A percentile compares a stretch with the other conserved stretches of the same genome.
These are phyloP conservation scores for Oemleria cerasiformis DNA, from an alignment of 306 rosid genomes.

Conservation along the genomic window DNA sequence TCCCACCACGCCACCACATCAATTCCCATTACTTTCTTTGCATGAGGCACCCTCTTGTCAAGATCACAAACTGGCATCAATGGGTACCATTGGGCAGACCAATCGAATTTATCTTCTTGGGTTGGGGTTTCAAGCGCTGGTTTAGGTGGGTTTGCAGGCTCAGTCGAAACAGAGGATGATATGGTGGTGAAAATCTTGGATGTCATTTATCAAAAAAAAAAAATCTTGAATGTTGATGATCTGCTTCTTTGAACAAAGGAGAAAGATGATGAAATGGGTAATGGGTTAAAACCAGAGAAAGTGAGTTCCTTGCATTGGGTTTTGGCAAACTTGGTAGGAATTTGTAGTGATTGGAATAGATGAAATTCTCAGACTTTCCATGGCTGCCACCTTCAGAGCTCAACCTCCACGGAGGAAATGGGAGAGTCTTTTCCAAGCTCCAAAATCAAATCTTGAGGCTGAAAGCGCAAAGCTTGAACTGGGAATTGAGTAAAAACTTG, in stretches of 20 bases:
- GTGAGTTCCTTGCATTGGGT: constrained; percentile 30
- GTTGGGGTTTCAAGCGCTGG: constrained; percentile 26
- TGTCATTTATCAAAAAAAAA: no score
- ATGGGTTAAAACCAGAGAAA: constrained; percentile 21
- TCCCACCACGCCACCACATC: constrained; percentile 99
- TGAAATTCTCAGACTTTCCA: constrained; percentile 52
- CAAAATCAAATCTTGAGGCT: no score
- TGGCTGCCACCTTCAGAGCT: constrained; percentile 19
- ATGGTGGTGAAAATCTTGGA: constrained; percentile 48
- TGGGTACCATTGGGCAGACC: constrained; percentile 92
- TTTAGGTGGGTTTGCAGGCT: constrained; percentile 36
- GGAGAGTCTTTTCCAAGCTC: no score
- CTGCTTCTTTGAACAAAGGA: constrained; percentile 14
- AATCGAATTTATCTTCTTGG: constrained; percentile 50
- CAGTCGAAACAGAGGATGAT: constrained; percentile 52
- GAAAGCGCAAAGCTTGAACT: no score
- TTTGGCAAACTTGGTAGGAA: constrained; percentile 22
- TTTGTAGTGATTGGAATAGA: constrained; percentile 38
- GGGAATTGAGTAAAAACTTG: no score
- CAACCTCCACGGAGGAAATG: no score
- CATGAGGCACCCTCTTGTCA: constrained; percentile 78
- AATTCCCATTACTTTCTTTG: constrained; percentile 67
- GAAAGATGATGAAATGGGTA: constrained; percentile 16
- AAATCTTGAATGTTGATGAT: constrained; percentile 35
- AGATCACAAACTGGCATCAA: constrained; percentile 83